Conservation (phyloP, 441 rosid species). For the Cnidoscolus chayamansa region DNA sequence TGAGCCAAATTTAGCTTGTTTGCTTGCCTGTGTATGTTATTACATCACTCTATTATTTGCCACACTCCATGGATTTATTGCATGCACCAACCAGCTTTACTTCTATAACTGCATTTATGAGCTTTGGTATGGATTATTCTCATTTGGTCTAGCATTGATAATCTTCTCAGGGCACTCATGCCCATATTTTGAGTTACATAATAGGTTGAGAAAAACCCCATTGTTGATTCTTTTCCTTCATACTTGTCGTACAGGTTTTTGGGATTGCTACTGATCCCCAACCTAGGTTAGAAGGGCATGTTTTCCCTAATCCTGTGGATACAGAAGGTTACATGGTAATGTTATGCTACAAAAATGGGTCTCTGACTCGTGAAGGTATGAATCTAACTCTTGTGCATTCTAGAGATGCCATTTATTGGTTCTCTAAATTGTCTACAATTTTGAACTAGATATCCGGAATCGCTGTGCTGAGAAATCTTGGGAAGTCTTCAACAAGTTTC, state of each 20-base stretch:
- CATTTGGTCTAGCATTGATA: not conserved
- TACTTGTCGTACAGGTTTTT: slow-evolving; percentile 50
- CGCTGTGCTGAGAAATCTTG: slow-evolving; percentile 64
- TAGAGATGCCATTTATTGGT: not conserved
- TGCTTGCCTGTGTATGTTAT: not conserved
- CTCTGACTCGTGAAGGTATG: slow-evolving; percentile 84
- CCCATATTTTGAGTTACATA: not conserved
- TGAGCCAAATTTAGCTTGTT: not conserved
- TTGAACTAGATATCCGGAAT: slow-evolving; percentile 57
- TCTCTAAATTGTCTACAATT: slow-evolving; percentile 7
- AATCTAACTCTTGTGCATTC: slow-evolving; percentile 11
- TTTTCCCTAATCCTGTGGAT: slow-evolving; percentile 84
- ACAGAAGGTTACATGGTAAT: slow-evolving; percentile 83
- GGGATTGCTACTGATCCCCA: slow-evolving; percentile 70
- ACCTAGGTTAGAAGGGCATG: slow-evolving; percentile 82
- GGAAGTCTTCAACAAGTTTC: slow-evolving; percentile 64
- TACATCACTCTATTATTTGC: too few species aligned
- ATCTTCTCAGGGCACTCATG: not conserved
- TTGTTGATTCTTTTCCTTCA: not conserved
- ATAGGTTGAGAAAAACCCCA: not conserved
- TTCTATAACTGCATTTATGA: not conserved
- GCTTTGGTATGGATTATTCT: not conserved
- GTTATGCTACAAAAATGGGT: slow-evolving; percentile 79
- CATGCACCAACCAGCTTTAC: not conserved
- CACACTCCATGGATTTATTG: too few species aligned